Evolutionary conservation across 192 early-diverging fungal genomes (phyloP), one percentile per base, ranked within the genome.

Genomic region (Chytriomyces confervae): DNA sequence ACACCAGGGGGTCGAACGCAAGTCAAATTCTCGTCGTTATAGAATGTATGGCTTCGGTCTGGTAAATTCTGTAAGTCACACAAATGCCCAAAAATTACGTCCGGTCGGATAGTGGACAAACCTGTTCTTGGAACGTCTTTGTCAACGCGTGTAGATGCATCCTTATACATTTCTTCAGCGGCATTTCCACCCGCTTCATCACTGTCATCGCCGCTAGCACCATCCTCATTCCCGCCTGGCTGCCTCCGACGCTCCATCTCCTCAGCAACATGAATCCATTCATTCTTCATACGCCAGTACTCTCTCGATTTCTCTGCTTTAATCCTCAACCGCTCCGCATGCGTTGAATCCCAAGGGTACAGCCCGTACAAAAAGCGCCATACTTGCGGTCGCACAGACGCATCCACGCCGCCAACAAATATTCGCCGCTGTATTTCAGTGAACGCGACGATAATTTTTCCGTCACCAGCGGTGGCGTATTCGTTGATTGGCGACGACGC

Each of bases 341-440:
- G 90, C 36, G 91, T 93, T 9, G 93, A 94, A 24, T 86, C 80
- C 94, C 94, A 99, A 7, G 94, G 89, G 78, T 94, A 97, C 5
- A 98, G 86, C 8, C 86, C 88, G 45, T 95, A 81, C 65, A 99
- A 86, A 78, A 93, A 99, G 66, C 93, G 91, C 96, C 96, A 98
- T 9, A 96, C 95, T 49, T 74, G 72, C 27, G 9, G 10, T 48
- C 61, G 72, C 67, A 50, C 13, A 69, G 27, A 36, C 46, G 67
- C 36, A 16, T 69, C 67, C 13, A 69, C 47, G 4, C 67, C 84
- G 24, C 82, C 81, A 27, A 66, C 72, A 81, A 87, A 88, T 7
- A 88, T 84, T 24, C 85, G 46, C 8, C 77, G 48, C 57, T 62
- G 50, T 18, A 78, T 71, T 23, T 77, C 76, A 11, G 27, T 10